Conservation (phyloP, 352 stramenopile genomes). For the Globisporangium spiculum region DNA sequence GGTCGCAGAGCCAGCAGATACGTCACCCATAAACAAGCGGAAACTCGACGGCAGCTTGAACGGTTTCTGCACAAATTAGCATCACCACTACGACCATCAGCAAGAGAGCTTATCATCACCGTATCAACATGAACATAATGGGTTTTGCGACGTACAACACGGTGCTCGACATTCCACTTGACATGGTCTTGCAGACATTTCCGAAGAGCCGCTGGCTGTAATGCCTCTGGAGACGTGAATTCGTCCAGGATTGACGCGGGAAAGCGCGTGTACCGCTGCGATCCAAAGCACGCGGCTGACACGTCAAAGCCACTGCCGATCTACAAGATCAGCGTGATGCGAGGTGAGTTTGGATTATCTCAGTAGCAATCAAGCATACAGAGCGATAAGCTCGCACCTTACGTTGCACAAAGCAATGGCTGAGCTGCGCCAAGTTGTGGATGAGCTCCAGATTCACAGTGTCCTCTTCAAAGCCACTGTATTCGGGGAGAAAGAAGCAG, state of each 20-base stretch:
- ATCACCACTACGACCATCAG: background rate
- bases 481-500: slow-evolving; percentile 69
- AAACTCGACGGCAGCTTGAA: slow-evolving; percentile 69
- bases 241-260: slow-evolving; percentile 46
- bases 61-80: slow-evolving; percentile 31
- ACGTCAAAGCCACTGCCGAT: slow-evolving; percentile 98
- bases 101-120: background rate
- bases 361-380: background rate
- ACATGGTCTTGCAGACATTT: slow-evolving; percentile 35
- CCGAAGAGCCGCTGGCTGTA: slow-evolving; percentile 58
- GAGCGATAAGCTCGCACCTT: slow-evolving; percentile 59
- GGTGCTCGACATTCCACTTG: slow-evolving; percentile 40
- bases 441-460: slow-evolving; percentile 53
- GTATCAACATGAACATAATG: background rate
- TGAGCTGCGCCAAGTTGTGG: slow-evolving; percentile 95
- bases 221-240: slow-evolving; percentile 46
- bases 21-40: slow-evolving; percentile 94
- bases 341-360: background rate
- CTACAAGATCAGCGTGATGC: slow-evolving; percentile 22
- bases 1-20: slow-evolving; percentile 91
- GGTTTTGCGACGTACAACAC: slow-evolving; percentile 36
- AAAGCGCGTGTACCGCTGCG: slow-evolving; percentile 93
- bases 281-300: slow-evolving; percentile 92
- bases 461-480: slow-evolving; percentile 18
- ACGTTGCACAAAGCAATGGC: slow-evolving; percentile 94